Conservation (phyloP, 2,329 filamentous ascomycete species). For the Ophiostoma pallidulum region DNA sequence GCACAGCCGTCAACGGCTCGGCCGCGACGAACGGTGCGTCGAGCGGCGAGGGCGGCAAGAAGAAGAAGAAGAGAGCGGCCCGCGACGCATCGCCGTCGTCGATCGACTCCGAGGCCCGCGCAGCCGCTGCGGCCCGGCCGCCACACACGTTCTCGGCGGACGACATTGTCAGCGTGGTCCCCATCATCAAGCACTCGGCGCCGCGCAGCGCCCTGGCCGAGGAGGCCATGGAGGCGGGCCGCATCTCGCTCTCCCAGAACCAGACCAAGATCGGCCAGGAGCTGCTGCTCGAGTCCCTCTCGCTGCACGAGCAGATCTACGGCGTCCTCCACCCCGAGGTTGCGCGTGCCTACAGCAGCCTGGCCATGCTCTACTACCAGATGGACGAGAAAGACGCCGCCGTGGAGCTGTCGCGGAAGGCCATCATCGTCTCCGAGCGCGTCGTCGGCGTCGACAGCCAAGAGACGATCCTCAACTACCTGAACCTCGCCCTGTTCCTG, state of each 20-base stretch:
- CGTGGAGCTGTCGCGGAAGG: conserved; percentile 90
- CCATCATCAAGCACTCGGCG: conserved; percentile 86
- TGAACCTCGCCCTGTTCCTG: conserved; percentile 90
- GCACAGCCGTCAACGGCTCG: conserved; percentile 25
- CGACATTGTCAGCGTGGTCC: conserved; percentile 87
- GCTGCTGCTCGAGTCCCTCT: conserved; percentile 87
- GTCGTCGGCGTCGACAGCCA: conserved; percentile 89
- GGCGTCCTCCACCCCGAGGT: conserved; percentile 95
- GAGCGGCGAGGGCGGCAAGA: conserved; percentile 37
- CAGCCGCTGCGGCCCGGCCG: conserved; percentile 33
- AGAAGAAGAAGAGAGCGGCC: conserved; percentile 52
- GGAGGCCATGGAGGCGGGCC: conserved; percentile 89
- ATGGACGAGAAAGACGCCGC: conserved; percentile 96
- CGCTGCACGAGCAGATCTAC: conserved; percentile 96
- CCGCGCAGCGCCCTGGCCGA: conserved; percentile 87
- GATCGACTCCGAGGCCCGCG: conserved; percentile 24
- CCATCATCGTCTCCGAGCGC: conserved; percentile 89
- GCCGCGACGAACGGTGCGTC: conserved; percentile 19
- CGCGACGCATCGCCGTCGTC: conserved; percentile 44
- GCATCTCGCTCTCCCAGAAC: conserved; percentile 89
- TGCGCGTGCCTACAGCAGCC: conserved; percentile 84
- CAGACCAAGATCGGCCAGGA: conserved; percentile 96
- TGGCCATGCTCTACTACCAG: conserved; percentile 94
- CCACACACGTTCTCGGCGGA: conserved; percentile 65
- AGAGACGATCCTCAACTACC: conserved; percentile 89